Base-by-base conservation (phyloP, 2,329 filamentous ascomycete species). In the Ploettnerulaceae sp. region DNA sequence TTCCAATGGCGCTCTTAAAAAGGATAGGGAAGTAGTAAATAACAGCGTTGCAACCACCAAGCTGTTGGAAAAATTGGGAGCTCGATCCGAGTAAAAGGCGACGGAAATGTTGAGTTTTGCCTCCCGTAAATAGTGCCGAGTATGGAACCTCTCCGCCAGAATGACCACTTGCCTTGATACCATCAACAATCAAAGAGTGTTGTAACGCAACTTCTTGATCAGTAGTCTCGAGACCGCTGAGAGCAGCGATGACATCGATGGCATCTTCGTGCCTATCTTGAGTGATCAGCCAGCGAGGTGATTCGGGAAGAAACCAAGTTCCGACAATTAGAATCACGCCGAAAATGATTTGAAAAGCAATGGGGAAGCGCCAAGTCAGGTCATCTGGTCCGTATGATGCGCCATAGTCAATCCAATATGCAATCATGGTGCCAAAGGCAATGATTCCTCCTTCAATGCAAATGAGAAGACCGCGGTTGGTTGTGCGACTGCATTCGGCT, bases 341-440 rank as follows among this genome's bases (percentile, higher is more conserved):
- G 87, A 97, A 96, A 44, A 94, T 65, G 60, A 90, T 93, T 68
- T 97, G 93, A 81, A 95, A 87, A 36, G 89, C 70, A 41, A 98
- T 73, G 1, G 93, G 93, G 40, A 96, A 64, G 35, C 93, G 84
- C 93, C 93, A 98, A 2, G 91, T 88, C 69, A 85, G 75, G 65
- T 97, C 73, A 60, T 75, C 86, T 50, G 87, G 69, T 61, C 96
- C 95, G 64, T 77, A 96, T 41, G 86, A 90, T 67, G 89, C 95
- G 61, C 93, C 90, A 68, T 97, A 97, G 66, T 97, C 93, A 29
- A 97, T 90, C 93, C 93, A 98, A 26, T 97, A 91, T 57, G 91
- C 96, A 43, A 89, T 89, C 51, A 97, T 82, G 63, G 94, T 72
- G 4, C 69, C 69, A 28, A 71, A 70, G 0, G 75, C 77, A 54